phyloP scores from a whole-genome alignment of 495 filamentous ascomycete genomes.

The Hyaloscypha variabilis region DNA sequence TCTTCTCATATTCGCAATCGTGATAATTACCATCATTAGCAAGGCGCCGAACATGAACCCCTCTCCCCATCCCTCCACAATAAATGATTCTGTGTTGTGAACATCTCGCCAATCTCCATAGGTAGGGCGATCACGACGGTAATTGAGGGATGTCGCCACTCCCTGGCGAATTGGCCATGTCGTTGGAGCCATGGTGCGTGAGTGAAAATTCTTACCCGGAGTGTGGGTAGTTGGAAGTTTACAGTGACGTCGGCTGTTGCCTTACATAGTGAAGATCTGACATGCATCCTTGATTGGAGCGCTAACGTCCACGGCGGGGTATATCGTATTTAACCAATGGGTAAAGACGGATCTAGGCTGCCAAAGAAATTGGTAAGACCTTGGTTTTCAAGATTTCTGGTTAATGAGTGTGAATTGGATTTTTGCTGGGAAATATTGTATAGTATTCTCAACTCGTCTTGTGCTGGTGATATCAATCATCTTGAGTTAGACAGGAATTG shows the following conservation, averaged over 20 bases:
- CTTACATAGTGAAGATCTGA: not conserved
- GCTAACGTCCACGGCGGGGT: not conserved
- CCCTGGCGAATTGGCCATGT: not conserved
- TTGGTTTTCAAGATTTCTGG: too few species aligned
- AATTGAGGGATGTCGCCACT: not conserved
- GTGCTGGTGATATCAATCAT: too few species aligned
- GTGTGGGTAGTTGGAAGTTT: not conserved
- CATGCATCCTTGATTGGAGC: not conserved
- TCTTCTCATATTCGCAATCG: conserved; percentile 41
- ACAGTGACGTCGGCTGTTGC: not conserved
- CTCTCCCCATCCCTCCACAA: conserved; percentile 53
- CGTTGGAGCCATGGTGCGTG: not conserved
- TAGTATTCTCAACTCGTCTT: too few species aligned
- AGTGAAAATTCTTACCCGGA: not conserved
- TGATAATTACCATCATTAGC: conserved; percentile 48
- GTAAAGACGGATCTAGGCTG: too few species aligned
- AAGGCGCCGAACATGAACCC: conserved; percentile 50
- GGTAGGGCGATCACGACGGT: not conserved
- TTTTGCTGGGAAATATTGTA: too few species aligned
- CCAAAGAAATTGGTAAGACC: too few species aligned
- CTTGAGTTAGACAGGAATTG: too few species aligned
- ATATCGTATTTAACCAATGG: not conserved
- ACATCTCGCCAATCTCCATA: not conserved
- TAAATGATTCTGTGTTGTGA: conserved; percentile 4
- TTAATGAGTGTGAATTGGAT: too few species aligned